Evolutionary conservation across 1,284 basidiomycete species (phyloP).

Genomic region (Melampsora medusae): DNA sequence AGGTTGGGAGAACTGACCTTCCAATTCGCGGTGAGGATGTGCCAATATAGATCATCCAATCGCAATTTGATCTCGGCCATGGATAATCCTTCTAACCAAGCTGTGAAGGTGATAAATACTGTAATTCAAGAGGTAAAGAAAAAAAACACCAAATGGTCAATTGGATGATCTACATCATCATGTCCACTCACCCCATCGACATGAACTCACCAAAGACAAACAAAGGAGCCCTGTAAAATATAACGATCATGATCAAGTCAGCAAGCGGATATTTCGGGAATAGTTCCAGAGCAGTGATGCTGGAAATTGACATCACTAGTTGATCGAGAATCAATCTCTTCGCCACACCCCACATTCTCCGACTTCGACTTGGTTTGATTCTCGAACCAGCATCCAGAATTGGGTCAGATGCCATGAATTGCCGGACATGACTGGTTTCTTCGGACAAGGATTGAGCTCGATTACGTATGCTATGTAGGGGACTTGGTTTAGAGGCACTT

Average conservation of each 20-base stretch:
- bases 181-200: no score
- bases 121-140: not conserved
- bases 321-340: conserved; percentile 25
- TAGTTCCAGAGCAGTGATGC: not conserved
- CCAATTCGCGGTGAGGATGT: conserved; percentile 25
- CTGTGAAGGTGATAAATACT: conserved; percentile 34
- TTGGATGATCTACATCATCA: no score
- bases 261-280: not conserved
- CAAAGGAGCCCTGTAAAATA: conserved; percentile 26
- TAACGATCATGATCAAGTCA: not conserved
- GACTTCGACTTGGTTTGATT: not conserved
- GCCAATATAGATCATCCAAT: conserved; percentile 22
- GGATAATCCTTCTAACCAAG: conserved; percentile 31
- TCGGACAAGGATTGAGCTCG: not conserved
- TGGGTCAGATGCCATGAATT: not conserved
- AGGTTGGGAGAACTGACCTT: not conserved
- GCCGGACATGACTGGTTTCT: not conserved
- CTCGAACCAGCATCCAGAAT: not conserved
- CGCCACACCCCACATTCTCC: conserved; percentile 11
- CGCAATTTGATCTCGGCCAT: conserved; percentile 23
- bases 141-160: no score
- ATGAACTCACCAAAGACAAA: conserved; percentile 22
- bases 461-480: conserved; percentile 15
- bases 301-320: conserved; percentile 10
- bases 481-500: not conserved